Evolutionary conservation across 306 rosid species (phyloP), one percentile per base, ranked within the genome.

Genomic region (Glycine soja): DNA sequence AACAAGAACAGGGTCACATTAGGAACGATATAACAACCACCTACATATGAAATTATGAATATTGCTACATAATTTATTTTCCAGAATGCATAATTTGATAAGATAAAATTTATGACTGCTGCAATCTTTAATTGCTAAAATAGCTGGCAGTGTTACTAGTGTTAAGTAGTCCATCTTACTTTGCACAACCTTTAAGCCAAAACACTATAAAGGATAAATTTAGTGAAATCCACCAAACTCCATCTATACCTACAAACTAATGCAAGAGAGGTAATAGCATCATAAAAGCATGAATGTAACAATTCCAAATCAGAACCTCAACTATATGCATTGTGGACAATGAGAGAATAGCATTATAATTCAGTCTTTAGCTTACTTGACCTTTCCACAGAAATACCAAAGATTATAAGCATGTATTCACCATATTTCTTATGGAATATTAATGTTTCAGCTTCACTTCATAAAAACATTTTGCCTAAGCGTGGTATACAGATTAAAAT

Each of bases 1-100:
- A 69, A 58, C 70, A 75, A 15, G 56, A 69, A 46, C n/a, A 50
- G 68, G 48, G 34, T 80, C 61, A 76, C 38, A 68, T 57, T 47
- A 64, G 50, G 19, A 24, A 16, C 81, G 10, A 4, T 4, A 72
- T 36, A 50, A 72, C 57, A 9, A 45, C 10, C 46, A 53, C 15
- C 18, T 10, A 38, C 2, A 68, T 10, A 62, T 24, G 10, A 15
- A 15, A 54, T 54, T 54, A 54, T 54, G 38, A 62, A 54, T 13
- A 62, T 63, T 42, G n/a, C 51, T 14, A 54, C 46, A 34, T 56
- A 4, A 40, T 40, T 40, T 40, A 40, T 63, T 24, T 24, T 24
- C 30, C 30, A 24, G 30, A 24, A 24, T 24, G 30, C 30, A 24
- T 24, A 24, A 24, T 24, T 24, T 24, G 30, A 24, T 24, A 1